phyloP scores from a whole-genome alignment of 257 asterid genomes.

The Nicotiana knightiana region DNA sequence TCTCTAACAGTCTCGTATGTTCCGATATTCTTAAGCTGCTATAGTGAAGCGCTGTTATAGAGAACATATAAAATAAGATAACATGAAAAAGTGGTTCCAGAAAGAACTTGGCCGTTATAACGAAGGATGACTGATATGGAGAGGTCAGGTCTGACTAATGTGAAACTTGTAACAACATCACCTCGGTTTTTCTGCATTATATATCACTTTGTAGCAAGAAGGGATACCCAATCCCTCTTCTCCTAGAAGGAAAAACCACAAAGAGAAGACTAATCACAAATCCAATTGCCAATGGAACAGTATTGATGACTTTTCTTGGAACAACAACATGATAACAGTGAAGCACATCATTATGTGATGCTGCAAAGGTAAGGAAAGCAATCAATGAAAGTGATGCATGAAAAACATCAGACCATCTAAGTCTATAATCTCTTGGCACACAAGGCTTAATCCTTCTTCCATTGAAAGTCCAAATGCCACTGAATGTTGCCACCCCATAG shows the following conservation, averaged over 20 bases:
- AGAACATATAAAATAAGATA: too few relatives aligned
- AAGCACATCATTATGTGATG: slow-evolving; percentile 44
- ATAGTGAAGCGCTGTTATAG: too few relatives aligned
- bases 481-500: slow-evolving; percentile 51
- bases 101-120: too few relatives aligned
- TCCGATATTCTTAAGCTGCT: too few relatives aligned
- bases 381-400: slow-evolving; percentile 41
- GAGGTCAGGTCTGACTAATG: too few relatives aligned
- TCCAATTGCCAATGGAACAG: slow-evolving; percentile 42
- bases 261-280: slow-evolving; percentile 42
- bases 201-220: slow-evolving; percentile 50
- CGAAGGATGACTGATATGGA: too few relatives aligned
- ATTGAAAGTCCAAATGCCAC: slow-evolving; percentile 46
- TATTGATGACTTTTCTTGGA: slow-evolving; percentile 34
- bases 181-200: neutral
- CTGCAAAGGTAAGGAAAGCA: slow-evolving; percentile 49
- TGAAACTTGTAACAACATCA: neutral
- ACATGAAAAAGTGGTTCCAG: too few relatives aligned
- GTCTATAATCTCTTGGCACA: slow-evolving; percentile 31
- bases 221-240: slow-evolving; percentile 60
- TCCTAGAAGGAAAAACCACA: slow-evolving; percentile 54
- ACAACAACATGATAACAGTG: slow-evolving; percentile 36
- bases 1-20: too few relatives aligned
- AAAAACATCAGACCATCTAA: slow-evolving; percentile 45
- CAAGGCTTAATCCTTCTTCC: slow-evolving; percentile 36